These are phyloP conservation scores for Geoglossum cookeanum DNA, from an alignment of 2,329 filamentous ascomycete species.

Conservation along the genomic window DNA sequence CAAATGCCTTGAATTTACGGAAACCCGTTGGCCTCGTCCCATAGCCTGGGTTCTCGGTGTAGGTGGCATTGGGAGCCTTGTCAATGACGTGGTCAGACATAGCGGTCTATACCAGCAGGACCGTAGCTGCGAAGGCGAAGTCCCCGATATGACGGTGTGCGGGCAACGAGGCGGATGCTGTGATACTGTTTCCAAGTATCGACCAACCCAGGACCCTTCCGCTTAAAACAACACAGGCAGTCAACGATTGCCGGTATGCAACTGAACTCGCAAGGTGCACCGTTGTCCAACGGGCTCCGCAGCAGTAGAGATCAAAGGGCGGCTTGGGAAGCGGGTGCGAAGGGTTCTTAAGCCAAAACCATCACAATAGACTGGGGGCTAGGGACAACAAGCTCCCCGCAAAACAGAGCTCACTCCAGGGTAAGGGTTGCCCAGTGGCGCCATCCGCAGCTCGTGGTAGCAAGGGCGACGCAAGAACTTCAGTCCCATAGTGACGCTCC, in stretches of 20 bases:
- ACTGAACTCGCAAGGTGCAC: neutral
- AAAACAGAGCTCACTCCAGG: neutral
- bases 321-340: neutral
- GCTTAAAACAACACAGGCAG: neutral
- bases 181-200: neutral
- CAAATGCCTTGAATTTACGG: neutral
- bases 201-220: neutral
- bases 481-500: no score
- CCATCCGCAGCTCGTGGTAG: neutral
- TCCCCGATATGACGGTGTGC: neutral
- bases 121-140: neutral
- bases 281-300: neutral
- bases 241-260: neutral
- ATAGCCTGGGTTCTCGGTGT: neutral
- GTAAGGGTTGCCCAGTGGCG: neutral
- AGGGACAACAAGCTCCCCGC: neutral
- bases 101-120: neutral
- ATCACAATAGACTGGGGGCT: no score
- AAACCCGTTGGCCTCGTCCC: neutral
- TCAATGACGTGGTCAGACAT: neutral
- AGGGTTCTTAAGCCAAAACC: neutral
- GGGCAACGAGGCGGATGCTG: neutral
- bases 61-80: neutral
- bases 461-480: neutral
- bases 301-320: neutral